phyloP scores from a whole-genome alignment of 2,329 filamentous ascomycete species.

The Botrytis fragariae region DNA sequence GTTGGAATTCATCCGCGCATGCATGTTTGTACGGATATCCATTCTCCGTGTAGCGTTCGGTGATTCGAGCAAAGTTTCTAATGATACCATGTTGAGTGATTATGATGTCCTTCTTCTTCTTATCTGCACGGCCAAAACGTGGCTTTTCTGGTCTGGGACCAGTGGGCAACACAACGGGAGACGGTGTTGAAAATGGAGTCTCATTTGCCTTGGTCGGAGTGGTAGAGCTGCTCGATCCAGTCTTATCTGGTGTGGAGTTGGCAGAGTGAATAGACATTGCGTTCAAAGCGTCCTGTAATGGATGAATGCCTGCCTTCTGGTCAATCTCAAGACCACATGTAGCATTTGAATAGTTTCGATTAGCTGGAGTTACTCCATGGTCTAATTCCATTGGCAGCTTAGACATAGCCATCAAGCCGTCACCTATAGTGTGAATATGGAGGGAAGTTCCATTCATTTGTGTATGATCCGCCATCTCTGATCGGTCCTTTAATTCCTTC shows the following conservation, averaged over 20 bases:
- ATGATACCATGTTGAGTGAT: constrained; percentile 22
- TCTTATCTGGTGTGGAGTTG: not conserved
- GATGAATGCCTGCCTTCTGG: not conserved
- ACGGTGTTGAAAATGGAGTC: not conserved
- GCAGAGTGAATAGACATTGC: not conserved
- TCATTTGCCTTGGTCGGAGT: not conserved
- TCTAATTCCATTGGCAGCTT: not conserved
- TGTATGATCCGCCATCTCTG: not conserved
- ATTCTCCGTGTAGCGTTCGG: constrained; percentile 19
- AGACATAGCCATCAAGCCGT: not conserved
- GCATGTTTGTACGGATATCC: constrained; percentile 17
- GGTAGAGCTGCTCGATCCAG: not conserved
- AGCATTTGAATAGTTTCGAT: not conserved
- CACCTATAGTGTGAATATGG: not conserved
- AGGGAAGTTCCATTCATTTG: not conserved
- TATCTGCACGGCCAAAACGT: constrained; percentile 20
- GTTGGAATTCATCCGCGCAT: constrained; percentile 15
- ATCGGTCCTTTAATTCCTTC: not conserved
- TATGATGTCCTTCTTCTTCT: constrained; percentile 26
- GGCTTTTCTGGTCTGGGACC: not conserved
- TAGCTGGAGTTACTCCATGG: not conserved
- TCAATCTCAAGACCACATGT: not conserved
- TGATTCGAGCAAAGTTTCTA: constrained; percentile 23
- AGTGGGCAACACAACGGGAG: not conserved
- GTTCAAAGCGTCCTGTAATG: not conserved